These are phyloP conservation scores for Agaricus subrufescens DNA, from an alignment of 768 basidiomycete genomes.

Conservation along the genomic window DNA sequence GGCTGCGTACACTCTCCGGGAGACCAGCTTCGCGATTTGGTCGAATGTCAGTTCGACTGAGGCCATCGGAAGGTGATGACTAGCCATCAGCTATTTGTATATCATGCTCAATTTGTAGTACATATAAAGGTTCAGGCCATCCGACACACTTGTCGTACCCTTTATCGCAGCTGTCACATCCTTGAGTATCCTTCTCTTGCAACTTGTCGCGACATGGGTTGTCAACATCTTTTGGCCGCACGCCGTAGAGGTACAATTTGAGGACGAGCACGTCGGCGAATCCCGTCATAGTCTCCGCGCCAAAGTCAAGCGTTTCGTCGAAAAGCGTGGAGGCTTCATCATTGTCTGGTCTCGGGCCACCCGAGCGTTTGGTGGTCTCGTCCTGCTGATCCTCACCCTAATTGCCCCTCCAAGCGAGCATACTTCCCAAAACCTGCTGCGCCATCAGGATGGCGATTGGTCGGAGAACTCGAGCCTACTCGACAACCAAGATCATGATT, in stretches of 20 bases:
- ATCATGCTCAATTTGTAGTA: neutral
- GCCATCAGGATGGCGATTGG: slow-evolving; percentile 22
- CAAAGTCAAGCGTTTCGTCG: slow-evolving; percentile 35
- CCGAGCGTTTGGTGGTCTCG: slow-evolving; percentile 39
- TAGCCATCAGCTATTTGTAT: neutral
- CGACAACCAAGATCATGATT: neutral
- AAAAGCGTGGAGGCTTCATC: slow-evolving; percentile 37
- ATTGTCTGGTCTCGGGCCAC: slow-evolving; percentile 44
- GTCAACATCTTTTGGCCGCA: neutral
- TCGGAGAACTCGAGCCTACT: slow-evolving; percentile 5
- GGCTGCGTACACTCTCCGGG: neutral
- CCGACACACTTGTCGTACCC: slow-evolving; percentile 29
- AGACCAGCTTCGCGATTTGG: neutral
- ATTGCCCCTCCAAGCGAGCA: slow-evolving; percentile 30
- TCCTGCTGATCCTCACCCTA: slow-evolving; percentile 47
- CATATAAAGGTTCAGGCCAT: slow-evolving; percentile 6
- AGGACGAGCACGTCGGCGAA: neutral
- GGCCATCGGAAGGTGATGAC: neutral
- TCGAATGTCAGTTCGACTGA: neutral
- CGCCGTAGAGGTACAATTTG: neutral
- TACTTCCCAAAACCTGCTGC: slow-evolving; percentile 10
- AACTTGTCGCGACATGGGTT: slow-evolving; percentile 16
- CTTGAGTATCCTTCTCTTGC: slow-evolving; percentile 26
- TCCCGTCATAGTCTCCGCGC: slow-evolving; percentile 23
- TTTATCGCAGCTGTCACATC: slow-evolving; percentile 31